Evolutionary conservation across 164 flowering plant species (phyloP), one percentile per base, ranked within the genome.

Genomic region (Santalum album): DNA sequence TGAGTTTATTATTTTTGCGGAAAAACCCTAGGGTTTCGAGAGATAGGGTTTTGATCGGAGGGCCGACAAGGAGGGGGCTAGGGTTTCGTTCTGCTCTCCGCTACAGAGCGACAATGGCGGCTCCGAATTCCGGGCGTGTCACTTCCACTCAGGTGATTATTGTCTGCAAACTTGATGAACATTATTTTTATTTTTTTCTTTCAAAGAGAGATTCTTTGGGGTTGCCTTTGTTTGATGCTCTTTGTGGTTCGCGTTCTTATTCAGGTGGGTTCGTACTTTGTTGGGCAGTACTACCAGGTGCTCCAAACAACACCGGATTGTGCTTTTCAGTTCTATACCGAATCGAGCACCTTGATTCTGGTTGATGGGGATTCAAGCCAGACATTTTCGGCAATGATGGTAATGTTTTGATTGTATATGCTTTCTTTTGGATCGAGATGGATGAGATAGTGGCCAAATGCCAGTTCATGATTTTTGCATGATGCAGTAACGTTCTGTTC

Each of bases 261-360:
- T 56, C 63, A 81, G 86, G 80, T 78, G 21, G 86, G 86, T 3
- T 75, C 82, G 7, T 80, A 75, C 65, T 80, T 80, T 55, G 86
- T 80, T 16, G 80, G 75, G 25, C 86, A 80, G 68, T 80, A 78
- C 66, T 81, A 81, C 50, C 81, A 76, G 40, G 77, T 76, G 34
- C 78, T 78, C 42, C 76, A 71, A 47, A 57, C 63, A 16, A 72
- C 70, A 42, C 83, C 83, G 0, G 78, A 72, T n/a, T 66, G 60
- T 42, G 81, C 73, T 53, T 74, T 78, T 53, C 86, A 78, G 61
- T 81, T 81, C 51, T 81, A 81, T 62, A 59, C 65, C 10, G 81
- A 81, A 23, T 58, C 70, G 6, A 81, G 83, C 67, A 58, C 76
- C 16, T 66, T 78, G 78, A 55, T 76, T 40, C 73, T 79, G 7